A percentile compares a stretch with the other conserved stretches of the same genome.
Conservation (phyloP, 192 early-diverging fungal genomes). For the Gorgonomyces haynaldii region DNA sequence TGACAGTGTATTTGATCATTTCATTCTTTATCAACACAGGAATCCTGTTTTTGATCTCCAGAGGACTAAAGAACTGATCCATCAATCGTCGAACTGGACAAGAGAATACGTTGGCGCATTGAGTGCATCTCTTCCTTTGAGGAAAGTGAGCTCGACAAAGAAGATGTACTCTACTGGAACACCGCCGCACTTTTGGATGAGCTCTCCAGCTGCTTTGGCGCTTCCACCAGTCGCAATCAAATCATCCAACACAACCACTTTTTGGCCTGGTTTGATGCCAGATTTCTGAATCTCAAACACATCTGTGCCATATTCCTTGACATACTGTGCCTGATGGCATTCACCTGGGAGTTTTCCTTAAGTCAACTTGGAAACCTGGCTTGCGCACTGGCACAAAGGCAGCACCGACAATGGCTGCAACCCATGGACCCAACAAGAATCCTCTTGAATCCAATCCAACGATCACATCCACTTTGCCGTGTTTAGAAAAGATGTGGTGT, state of each 20-base stretch:
- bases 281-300: conserved; percentile 84
- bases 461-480: conserved; percentile 73
- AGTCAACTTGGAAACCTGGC: too few species aligned
- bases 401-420: conserved; percentile 76
- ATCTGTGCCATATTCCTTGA: conserved; percentile 41
- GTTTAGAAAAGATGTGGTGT: conserved; percentile 55
- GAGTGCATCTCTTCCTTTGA: conserved; percentile 70
- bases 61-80: too few species aligned
- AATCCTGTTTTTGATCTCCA: too few species aligned
- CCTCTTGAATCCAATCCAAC: conserved; percentile 95
- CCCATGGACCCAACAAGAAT: conserved; percentile 84
- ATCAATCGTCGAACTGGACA: conserved; percentile 53
- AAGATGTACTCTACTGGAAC: conserved; percentile 77
- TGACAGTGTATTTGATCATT: too few species aligned
- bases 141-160: conserved; percentile 75
- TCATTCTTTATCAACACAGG: too few species aligned
- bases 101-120: conserved; percentile 80
- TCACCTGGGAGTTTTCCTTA: conserved; percentile 93
- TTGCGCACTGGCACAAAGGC: conserved; percentile 94
- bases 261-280: conserved; percentile 66
- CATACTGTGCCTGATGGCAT: conserved; percentile 24
- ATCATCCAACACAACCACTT: conserved; percentile 91
- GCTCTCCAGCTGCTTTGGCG: conserved; percentile 71
- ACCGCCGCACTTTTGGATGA: conserved; percentile 64
- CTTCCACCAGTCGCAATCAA: conserved; percentile 82